Evolutionary conservation across 2,329 filamentous ascomycete genomes (phyloP).

Genomic region (Incumbomyces lentus): DNA sequence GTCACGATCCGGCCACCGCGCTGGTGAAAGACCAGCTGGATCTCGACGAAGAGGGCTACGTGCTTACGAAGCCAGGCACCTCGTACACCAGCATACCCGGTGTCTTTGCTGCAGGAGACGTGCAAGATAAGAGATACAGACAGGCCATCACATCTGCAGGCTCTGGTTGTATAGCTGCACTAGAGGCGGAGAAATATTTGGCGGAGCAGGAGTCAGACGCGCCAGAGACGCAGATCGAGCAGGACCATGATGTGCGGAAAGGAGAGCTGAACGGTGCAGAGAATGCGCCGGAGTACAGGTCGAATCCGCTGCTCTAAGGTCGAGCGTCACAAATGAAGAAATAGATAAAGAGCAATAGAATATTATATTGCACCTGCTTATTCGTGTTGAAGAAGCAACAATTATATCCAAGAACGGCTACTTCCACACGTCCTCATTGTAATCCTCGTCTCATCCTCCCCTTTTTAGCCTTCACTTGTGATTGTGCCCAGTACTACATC

Average conservation of each 20-base stretch:
- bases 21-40: slow-evolving; percentile 85
- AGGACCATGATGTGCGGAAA: slow-evolving; percentile 39
- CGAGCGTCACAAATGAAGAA: no score
- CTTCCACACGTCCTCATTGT: no score
- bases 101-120: slow-evolving; percentile 93
- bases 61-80: slow-evolving; percentile 79
- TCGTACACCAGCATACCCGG: slow-evolving; percentile 79
- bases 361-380: no score
- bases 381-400: no score
- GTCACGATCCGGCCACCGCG: slow-evolving; percentile 85
- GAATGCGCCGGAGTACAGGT: slow-evolving; percentile 48
- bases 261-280: slow-evolving; percentile 40
- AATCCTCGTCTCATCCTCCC: no score
- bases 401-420: no score
- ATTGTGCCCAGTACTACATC: no score
- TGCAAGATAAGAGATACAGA: slow-evolving; percentile 96
- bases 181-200: slow-evolving; percentile 91
- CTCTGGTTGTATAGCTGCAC: slow-evolving; percentile 86
- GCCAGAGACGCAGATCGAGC: slow-evolving; percentile 30
- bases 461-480: no score
- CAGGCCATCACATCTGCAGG: slow-evolving; percentile 97
- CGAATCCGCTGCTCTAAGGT: slow-evolving; percentile 51
- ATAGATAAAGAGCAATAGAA: no score
- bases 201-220: slow-evolving; percentile 57
- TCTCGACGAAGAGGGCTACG: slow-evolving; percentile 82